A percentile compares a stretch with the other conserved stretches of the same genome.
phyloP scores from a whole-genome alignment of 495 filamentous ascomycete genomes.

The Thermochaetoides thermophila region DNA sequence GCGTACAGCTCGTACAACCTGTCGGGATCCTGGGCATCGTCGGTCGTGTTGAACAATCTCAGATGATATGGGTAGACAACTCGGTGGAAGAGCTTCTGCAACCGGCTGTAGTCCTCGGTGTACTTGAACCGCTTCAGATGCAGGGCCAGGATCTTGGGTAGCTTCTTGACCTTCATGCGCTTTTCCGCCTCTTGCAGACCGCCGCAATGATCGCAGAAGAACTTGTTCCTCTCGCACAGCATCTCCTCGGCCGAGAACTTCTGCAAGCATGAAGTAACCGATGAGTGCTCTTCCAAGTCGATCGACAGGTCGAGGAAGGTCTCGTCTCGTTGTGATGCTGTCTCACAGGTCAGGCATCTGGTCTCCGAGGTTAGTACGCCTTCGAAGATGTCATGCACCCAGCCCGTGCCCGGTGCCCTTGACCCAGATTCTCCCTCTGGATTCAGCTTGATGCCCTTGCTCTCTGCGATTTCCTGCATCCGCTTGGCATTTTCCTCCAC shows the following conservation, averaged over 20 bases:
- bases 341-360: conserved; percentile 91
- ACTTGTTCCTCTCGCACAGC: conserved; percentile 97
- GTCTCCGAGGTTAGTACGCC: conserved; percentile 91
- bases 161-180: conserved; percentile 94
- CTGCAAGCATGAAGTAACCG: conserved; percentile 84
- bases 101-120: conserved; percentile 78
- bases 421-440: no score
- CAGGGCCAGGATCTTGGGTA: conserved; percentile 80
- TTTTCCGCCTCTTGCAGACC: conserved; percentile 97
- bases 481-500: conserved; percentile 69
- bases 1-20: conserved; percentile 93
- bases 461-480: conserved; percentile 31
- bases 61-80: conserved; percentile 96
- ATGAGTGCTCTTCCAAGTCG: conserved; percentile 88
- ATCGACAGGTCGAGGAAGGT: conserved; percentile 92
- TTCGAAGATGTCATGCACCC: conserved; percentile 97
- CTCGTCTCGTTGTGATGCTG: conserved; percentile 86
- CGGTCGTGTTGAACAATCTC: conserved; percentile 93
- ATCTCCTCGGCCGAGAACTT: conserved; percentile 98
- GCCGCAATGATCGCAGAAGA: conserved; percentile 94
- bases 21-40: conserved; percentile 91
- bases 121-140: conserved; percentile 98
- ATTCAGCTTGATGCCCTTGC: not conserved
- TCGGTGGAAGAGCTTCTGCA: conserved; percentile 93
- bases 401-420: conserved; percentile 46